Base-by-base conservation (phyloP, 257 asterid species). In the Ilex asprella region DNA sequence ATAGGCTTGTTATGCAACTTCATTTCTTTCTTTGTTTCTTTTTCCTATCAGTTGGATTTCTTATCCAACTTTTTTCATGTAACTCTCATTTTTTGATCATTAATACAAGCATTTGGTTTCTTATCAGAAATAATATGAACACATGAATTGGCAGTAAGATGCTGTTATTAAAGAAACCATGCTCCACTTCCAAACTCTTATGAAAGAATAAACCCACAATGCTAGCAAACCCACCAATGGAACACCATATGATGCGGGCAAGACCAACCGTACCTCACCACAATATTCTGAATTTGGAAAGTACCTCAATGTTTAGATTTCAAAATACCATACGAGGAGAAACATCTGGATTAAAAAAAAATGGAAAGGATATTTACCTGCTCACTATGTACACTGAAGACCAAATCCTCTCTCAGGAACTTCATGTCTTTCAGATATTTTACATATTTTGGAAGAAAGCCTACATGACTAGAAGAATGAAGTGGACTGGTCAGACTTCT, bases 401-500 rank as follows among this genome's bases (percentile, higher is more conserved):
- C 49, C 70, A 89, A 75, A 76, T 92, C 97, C 73, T 92, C 99
- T 72, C 96, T 80, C 41, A 92, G 73, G 79, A 92, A 86, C 76
- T 78, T 76, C 44, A 86, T 83, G 44, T 85, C 91, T 70, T 89
- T 92, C 16, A 92, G 87, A 63, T 6, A 80, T 71, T 74, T 83
- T 78, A 92, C 87, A 64, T 71, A 78, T 73, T 76, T 79, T 3
- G 96, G 77, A 66, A 92, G 97, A 78, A 92, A 89, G 54, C 99
- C 99, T 56, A 67, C 55, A 73, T 92, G 97, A 70, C 99, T 92
- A 82, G 56, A 63, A 73, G 55, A 61, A 58, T 15, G 30, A 21
- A 53, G 5, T 14, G 41, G 57, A 31, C 32, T 39, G 35, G 68
- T 77, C 65, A 75, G 62, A 54, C 50, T 55, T 60, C 58, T n/a